phyloP scores from a whole-genome alignment of 2,329 filamentous ascomycete species.

The Aspergillaceae sp. region DNA sequence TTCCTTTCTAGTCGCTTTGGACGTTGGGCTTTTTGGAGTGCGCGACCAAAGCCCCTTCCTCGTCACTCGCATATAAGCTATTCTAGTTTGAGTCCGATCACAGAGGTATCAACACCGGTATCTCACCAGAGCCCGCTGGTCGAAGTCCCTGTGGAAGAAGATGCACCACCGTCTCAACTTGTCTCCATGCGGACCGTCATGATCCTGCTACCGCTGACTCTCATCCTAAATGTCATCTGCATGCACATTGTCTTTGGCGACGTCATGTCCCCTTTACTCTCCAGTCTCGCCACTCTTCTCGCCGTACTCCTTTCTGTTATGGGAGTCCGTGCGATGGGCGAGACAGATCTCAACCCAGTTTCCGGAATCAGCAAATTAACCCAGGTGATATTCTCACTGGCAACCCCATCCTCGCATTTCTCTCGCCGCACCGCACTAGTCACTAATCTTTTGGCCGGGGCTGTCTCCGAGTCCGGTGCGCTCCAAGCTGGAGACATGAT shows the following conservation, averaged over 20 bases:
- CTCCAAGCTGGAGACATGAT: slow-evolving; percentile 93
- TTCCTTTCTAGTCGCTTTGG: slow-evolving; percentile 22
- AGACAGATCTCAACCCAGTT: slow-evolving; percentile 94
- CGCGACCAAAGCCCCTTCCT: slow-evolving; percentile 8
- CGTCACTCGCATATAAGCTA: slow-evolving; percentile 21
- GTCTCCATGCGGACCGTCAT: slow-evolving; percentile 63
- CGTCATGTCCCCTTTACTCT: slow-evolving; percentile 70
- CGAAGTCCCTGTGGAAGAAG: slow-evolving; percentile 47
- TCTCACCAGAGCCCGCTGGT: slow-evolving; percentile 4
- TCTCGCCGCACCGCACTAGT: slow-evolving; percentile 75
- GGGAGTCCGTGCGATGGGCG: slow-evolving; percentile 57
- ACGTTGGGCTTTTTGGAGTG: slow-evolving; percentile 17
- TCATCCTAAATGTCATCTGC: slow-evolving; percentile 69
- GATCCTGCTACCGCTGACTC: slow-evolving; percentile 66
- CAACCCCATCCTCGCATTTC: slow-evolving; percentile 69
- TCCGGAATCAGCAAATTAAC: slow-evolving; percentile 95
- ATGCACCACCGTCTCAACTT: slow-evolving; percentile 76
- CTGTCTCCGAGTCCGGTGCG: slow-evolving; percentile 75
- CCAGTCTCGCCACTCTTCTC: slow-evolving; percentile 70
- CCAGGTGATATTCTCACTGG: slow-evolving; percentile 86
- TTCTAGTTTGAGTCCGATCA: slow-evolving; percentile 18
- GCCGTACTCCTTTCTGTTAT: slow-evolving; percentile 62
- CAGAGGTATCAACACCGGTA: slow-evolving; percentile 12
- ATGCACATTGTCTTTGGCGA: slow-evolving; percentile 77
- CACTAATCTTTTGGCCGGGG: slow-evolving; percentile 90